phyloP scores from a whole-genome alignment of 2,329 filamentous ascomycete species.

The Nemania sp. region DNA sequence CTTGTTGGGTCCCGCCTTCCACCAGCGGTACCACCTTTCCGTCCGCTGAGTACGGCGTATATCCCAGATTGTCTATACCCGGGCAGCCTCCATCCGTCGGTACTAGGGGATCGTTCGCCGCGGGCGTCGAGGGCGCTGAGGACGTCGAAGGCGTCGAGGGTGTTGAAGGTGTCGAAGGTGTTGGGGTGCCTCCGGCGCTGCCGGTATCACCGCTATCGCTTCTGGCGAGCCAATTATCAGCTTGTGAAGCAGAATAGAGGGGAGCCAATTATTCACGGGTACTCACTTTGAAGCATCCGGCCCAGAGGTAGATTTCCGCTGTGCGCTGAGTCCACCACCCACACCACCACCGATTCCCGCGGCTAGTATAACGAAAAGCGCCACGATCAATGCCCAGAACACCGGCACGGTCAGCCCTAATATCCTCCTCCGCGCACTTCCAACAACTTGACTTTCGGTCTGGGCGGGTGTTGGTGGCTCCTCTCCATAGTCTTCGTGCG shows the following conservation, averaged over 20 bases:
- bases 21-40: slow-evolving; percentile 31
- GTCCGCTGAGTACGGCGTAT: slow-evolving; percentile 35
- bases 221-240: not conserved
- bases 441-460: not conserved
- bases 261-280: not conserved
- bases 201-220: not conserved
- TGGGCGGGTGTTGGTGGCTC: not conserved
- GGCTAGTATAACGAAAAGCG: slow-evolving; percentile 32
- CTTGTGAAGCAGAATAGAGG: not conserved
- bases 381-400: slow-evolving; percentile 34
- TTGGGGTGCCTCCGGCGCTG: too few relatives aligned
- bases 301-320: slow-evolving; percentile 20
- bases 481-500: not conserved
- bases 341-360: slow-evolving; percentile 35
- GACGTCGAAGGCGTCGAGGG: too few relatives aligned
- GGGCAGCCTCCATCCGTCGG: slow-evolving; percentile 36
- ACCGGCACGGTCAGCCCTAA: slow-evolving; percentile 33
- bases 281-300: slow-evolving; percentile 21
- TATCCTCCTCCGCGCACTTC: slow-evolving; percentile 12
- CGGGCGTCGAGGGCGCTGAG: slow-evolving; percentile 5
- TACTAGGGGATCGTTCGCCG: slow-evolving; percentile 15
- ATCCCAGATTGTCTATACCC: slow-evolving; percentile 26
- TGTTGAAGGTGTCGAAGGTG: not conserved
- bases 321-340: slow-evolving; percentile 32
- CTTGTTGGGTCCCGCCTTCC: slow-evolving; percentile 22